A percentile compares a stretch with the other conserved stretches of the same genome.
Evolutionary conservation across 2,329 filamentous ascomycete species (phyloP).

Genomic region (Diplocarpon rosae): DNA sequence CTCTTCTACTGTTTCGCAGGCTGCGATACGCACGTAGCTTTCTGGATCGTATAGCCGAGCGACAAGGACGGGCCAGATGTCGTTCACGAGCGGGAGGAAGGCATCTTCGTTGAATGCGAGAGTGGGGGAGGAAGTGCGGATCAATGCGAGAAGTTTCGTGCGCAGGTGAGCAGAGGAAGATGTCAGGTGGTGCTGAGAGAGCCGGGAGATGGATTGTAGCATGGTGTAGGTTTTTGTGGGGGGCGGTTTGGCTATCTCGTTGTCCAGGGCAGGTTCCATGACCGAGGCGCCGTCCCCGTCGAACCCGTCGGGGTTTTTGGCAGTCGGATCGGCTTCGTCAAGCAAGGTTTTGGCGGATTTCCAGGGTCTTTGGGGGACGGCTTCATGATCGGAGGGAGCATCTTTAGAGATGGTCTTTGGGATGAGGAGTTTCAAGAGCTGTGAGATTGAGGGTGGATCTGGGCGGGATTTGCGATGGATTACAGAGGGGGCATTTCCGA

Average conservation of each 20-base stretch:
- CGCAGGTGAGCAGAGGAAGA: slow-evolving; percentile 72
- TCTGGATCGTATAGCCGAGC: slow-evolving; percentile 56
- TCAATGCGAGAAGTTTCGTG: slow-evolving; percentile 64
- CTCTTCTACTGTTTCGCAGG: slow-evolving; percentile 55
- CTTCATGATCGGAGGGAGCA: slow-evolving; percentile 14
- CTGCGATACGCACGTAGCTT: slow-evolving; percentile 56
- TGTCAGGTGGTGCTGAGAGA: slow-evolving; percentile 85
- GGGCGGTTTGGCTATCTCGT: slow-evolving; percentile 46
- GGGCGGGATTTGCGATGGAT: slow-evolving; percentile 35
- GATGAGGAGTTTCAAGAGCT: slow-evolving; percentile 48
- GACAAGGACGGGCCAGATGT: slow-evolving; percentile 76
- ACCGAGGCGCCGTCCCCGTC: slow-evolving; percentile 11
- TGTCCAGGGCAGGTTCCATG: slow-evolving; percentile 25
- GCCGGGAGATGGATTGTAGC: slow-evolving; percentile 66
- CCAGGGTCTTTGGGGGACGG: slow-evolving; percentile 27
- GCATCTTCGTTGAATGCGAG: slow-evolving; percentile 68
- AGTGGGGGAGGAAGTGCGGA: slow-evolving; percentile 60
- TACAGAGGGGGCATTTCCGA: slow-evolving; percentile 17
- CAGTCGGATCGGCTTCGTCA: slow-evolving; percentile 20
- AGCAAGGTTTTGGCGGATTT: slow-evolving; percentile 29
- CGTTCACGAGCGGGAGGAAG: slow-evolving; percentile 82
- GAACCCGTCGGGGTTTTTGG: neutral
- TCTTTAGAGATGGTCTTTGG: slow-evolving; percentile 27
- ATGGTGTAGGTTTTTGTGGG: slow-evolving; percentile 72
- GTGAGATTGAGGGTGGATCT: slow-evolving; percentile 30